Base-by-base conservation (phyloP, 768 basidiomycete species). In the Pisolithus orientalis region DNA sequence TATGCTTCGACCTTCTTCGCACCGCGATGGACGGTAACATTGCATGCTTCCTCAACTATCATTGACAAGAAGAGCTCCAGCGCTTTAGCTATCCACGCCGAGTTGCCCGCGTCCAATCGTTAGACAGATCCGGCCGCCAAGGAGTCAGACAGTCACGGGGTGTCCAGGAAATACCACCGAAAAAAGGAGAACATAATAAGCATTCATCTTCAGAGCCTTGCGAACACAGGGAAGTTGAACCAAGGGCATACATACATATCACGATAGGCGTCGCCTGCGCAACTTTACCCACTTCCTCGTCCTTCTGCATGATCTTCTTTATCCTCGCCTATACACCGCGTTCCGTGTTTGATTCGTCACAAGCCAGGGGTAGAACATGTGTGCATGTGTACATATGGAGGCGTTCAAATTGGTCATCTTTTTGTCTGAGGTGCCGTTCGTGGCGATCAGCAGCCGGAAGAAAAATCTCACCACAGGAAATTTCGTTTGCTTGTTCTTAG, bases 251-350 rank as follows among this genome's bases (percentile, higher is more conserved):
- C 91, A 67, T 63, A 96, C 95, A 98, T 61, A 98, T 96, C 53
- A 97, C 90, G 54, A 97, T 80, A 1, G 95, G 95, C 4, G 94
- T 95, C 27, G 92, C 94, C 65, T 94, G 91, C 2, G 95, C 93
- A 31, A 98, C 92, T 68, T 98, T 98, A 53, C 95, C 95, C 17
- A 98, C 95, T 65, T 98, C 95, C 65, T 98, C 95, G 65, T 98
- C 95, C 66, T 94, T 93, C 75, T 98, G 95, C 91, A 98, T 98
- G 51, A 97, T 96, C 75, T 92, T 90, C 79, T 97, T 98, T 74
- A 98, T 98, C 43, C 95, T 86, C 4, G 95, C 94, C 94, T 95
- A 32, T 24, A 44, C 5, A 44, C 9, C 25, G 10, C 32, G 27
- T 52, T 39, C 38, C 52, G 48, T 8, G 34, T 44, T 29, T 13